These are phyloP conservation scores for Lactarius sp. DNA, from an alignment of 768 basidiomycete species.

Conservation along the genomic window DNA sequence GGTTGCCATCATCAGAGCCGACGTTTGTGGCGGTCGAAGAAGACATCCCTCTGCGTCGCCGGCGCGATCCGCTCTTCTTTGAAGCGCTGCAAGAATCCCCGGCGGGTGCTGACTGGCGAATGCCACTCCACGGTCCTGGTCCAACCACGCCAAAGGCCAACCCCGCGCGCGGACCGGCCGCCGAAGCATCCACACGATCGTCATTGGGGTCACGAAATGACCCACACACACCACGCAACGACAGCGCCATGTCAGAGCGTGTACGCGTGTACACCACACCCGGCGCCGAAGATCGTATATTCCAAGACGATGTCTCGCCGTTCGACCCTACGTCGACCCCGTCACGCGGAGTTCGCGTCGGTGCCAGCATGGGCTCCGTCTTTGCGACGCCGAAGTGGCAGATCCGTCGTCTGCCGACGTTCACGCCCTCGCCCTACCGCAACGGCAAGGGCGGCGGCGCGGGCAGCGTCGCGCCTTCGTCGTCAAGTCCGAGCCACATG, in stretches of 20 bases:
- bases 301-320: slow-evolving; percentile 46
- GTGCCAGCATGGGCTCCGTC: slow-evolving; percentile 13
- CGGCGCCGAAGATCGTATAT: slow-evolving; percentile 25
- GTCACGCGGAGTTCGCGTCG: slow-evolving; percentile 58
- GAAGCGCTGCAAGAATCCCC: slow-evolving; percentile 53
- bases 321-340: slow-evolving; percentile 81
- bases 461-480: background rate
- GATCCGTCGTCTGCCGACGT: slow-evolving; percentile 3
- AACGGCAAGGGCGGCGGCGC: background rate
- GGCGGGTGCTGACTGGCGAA: slow-evolving; percentile 35
- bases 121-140: slow-evolving; percentile 36
- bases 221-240: slow-evolving; percentile 42
- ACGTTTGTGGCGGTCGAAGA: slow-evolving; percentile 67
- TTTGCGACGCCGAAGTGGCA: slow-evolving; percentile 25
- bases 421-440: slow-evolving; percentile 7
- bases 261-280: slow-evolving; percentile 31
- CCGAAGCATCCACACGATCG: slow-evolving; percentile 32
- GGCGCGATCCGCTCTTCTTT: slow-evolving; percentile 56
- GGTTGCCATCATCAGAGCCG: slow-evolving; percentile 44
- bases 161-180: slow-evolving; percentile 6
- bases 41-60: slow-evolving; percentile 35
- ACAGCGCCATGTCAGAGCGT: slow-evolving; percentile 44
- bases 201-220: slow-evolving; percentile 47
- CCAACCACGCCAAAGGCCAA: slow-evolving; percentile 45
- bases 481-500: slow-evolving; percentile 9